Evolutionary conservation across 1,284 basidiomycete genomes (phyloP).

Genomic region (Bothia castanella): DNA sequence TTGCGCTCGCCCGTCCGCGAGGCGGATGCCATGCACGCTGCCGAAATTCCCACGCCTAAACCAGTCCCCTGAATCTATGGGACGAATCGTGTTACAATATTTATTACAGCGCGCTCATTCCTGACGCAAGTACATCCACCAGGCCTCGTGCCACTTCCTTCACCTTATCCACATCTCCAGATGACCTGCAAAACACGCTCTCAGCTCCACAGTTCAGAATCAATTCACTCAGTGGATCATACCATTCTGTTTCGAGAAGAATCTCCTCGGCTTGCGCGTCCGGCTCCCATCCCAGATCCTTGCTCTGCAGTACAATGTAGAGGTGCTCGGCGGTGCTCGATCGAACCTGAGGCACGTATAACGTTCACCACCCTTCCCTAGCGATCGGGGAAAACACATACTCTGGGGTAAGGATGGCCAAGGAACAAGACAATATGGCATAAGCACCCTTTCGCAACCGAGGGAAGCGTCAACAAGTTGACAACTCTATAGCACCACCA

Average conservation of each 20-base stretch:
- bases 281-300: conserved; percentile 59
- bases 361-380: conserved; percentile 7
- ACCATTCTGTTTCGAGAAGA: conserved; percentile 84
- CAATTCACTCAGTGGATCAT: conserved; percentile 13
- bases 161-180: conserved; percentile 33
- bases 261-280: conserved; percentile 68
- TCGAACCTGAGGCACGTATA: conserved; percentile 54
- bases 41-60: conserved; percentile 26
- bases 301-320: conserved; percentile 69
- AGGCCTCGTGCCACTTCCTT: conserved; percentile 36
- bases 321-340: conserved; percentile 76
- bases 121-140: conserved; percentile 30
- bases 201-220: conserved; percentile 30
- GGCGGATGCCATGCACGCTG: conserved; percentile 11
- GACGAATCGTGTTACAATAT: conserved; percentile 1
- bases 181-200: conserved; percentile 40
- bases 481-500: conserved; percentile 46
- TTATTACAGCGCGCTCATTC: conserved; percentile 27
- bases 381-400: conserved; percentile 35
- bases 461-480: conserved; percentile 54
- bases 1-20: conserved; percentile 9
- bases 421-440: conserved; percentile 57
- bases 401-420: conserved; percentile 74
- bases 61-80: background rate
- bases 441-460: conserved; percentile 44